These are phyloP conservation scores for Nepenthes gracilis DNA, from an alignment of 148 eudicot genomes.

Conservation along the genomic window DNA sequence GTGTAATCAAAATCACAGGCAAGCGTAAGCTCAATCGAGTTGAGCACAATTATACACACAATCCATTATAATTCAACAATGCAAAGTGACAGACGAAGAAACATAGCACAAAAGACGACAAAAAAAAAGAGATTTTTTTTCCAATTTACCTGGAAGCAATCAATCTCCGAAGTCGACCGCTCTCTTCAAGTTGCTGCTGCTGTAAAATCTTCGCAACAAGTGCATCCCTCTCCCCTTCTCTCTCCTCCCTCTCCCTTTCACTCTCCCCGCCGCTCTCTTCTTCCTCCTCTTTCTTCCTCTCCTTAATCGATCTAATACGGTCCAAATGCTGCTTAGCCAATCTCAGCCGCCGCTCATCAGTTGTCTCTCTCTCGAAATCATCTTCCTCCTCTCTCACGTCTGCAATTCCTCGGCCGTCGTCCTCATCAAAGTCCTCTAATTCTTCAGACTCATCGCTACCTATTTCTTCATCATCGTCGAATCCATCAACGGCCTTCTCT, in stretches of 20 bases:
- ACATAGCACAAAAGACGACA: neutral
- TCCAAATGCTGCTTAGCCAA: slow-evolving; percentile 14
- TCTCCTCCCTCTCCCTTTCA: slow-evolving; percentile 25
- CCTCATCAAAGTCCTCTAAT: neutral
- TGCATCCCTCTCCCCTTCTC: slow-evolving; percentile 49
- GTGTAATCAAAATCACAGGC: too few relatives aligned
- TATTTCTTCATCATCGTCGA: neutral
- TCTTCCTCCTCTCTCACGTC: slow-evolving; percentile 10
- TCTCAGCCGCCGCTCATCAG: slow-evolving; percentile 19
- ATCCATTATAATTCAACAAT: too few relatives aligned
- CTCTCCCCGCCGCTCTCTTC: slow-evolving; percentile 24
- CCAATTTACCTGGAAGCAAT: slow-evolving; percentile 58
- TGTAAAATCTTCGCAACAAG: slow-evolving; percentile 46
- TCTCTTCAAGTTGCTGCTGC: slow-evolving; percentile 77
- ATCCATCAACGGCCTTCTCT: neutral
- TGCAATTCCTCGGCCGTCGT: neutral
- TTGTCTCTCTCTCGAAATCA: slow-evolving; percentile 24
- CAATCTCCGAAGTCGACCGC: slow-evolving; percentile 56
- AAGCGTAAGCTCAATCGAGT: too few relatives aligned
- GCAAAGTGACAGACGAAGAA: neutral
- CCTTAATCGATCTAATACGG: slow-evolving; percentile 12
- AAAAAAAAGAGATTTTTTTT: neutral
- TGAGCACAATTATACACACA: too few relatives aligned
- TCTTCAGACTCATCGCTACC: neutral
- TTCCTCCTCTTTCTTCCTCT: slow-evolving; percentile 19